These are phyloP conservation scores for Rhynchospora pubera DNA, from an alignment of 176 grass and related monocot species.

Conservation along the genomic window DNA sequence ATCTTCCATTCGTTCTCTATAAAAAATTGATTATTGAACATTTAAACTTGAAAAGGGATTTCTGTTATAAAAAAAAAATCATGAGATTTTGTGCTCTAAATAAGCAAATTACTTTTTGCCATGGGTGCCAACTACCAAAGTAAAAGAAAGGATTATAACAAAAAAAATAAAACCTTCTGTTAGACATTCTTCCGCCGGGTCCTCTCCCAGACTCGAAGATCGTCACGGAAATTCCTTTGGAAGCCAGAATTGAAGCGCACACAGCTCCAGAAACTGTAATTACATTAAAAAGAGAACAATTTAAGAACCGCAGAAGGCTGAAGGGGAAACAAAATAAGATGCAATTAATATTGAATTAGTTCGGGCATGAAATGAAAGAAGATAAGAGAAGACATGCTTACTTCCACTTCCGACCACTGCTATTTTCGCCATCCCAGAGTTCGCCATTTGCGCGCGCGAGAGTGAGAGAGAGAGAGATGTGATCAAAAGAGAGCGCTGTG, in stretches of 20 bases:
- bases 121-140: background rate
- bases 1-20: conserved; percentile 60
- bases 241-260: conserved; percentile 83
- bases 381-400: conserved; percentile 23
- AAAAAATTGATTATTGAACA: background rate
- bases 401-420: conserved; percentile 76
- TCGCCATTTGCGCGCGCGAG: conserved; percentile 18
- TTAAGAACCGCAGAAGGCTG: background rate
- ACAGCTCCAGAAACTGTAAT: conserved; percentile 70
- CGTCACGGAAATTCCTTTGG: conserved; percentile 59
- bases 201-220: conserved; percentile 81
- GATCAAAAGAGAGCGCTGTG: conserved; percentile 20
- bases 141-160: background rate
- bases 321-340: background rate
- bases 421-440: conserved; percentile 24
- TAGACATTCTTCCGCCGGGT: conserved; percentile 80
- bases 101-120: background rate
- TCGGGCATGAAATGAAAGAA: background rate
- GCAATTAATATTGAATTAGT: background rate
- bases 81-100: background rate
- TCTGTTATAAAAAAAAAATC: background rate
- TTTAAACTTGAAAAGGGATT: background rate
- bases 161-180: conserved; percentile 51
- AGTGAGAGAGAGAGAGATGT: background rate
- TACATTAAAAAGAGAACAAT: background rate